A percentile compares a stretch with the other conserved stretches of the same genome.
Evolutionary conservation across 2,329 filamentous ascomycete genomes (phyloP).

Genomic region (Calonectria crousiana): DNA sequence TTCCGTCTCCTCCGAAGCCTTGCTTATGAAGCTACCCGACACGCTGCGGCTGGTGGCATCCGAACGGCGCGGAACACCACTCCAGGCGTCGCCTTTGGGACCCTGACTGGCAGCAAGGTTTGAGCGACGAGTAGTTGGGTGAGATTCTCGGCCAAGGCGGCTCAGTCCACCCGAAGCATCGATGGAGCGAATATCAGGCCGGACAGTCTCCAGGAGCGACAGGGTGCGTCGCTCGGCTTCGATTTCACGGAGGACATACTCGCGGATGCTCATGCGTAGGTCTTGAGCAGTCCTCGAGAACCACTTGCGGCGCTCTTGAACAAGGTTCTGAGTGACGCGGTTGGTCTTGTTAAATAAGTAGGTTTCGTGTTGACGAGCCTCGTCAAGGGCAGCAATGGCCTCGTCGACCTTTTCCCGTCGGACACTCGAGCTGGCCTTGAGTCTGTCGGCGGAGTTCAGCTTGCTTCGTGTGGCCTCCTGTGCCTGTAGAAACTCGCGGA

Average conservation of each 20-base stretch:
- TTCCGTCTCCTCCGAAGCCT: conserved; percentile 72
- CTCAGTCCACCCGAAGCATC: conserved; percentile 91
- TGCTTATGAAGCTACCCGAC: conserved; percentile 77
- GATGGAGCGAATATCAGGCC: conserved; percentile 92
- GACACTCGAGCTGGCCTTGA: conserved; percentile 89
- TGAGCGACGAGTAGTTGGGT: conserved; percentile 79
- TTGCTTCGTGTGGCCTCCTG: conserved; percentile 88
- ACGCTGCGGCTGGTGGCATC: conserved; percentile 84
- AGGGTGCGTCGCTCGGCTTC: conserved; percentile 94
- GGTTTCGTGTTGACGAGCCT: conserved; percentile 84
- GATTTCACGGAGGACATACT: conserved; percentile 94
- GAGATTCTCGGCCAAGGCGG: conserved; percentile 87
- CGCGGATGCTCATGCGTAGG: conserved; percentile 83
- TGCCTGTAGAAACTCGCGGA: conserved; percentile 92
- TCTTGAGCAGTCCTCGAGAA: conserved; percentile 89
- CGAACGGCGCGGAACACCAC: conserved; percentile 86
- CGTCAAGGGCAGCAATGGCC: conserved; percentile 90
- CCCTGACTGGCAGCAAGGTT: conserved; percentile 91
- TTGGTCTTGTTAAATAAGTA: conserved; percentile 88
- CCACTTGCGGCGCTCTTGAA: conserved; percentile 92
- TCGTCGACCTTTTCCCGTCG: conserved; percentile 97
- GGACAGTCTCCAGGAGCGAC: conserved; percentile 91
- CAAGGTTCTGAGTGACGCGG: conserved; percentile 88
- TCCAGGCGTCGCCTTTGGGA: conserved; percentile 98
- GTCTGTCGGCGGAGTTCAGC: conserved; percentile 85